phyloP scores from a whole-genome alignment of 2,329 filamentous ascomycete genomes.

The Decorospora gaudefroyi region DNA sequence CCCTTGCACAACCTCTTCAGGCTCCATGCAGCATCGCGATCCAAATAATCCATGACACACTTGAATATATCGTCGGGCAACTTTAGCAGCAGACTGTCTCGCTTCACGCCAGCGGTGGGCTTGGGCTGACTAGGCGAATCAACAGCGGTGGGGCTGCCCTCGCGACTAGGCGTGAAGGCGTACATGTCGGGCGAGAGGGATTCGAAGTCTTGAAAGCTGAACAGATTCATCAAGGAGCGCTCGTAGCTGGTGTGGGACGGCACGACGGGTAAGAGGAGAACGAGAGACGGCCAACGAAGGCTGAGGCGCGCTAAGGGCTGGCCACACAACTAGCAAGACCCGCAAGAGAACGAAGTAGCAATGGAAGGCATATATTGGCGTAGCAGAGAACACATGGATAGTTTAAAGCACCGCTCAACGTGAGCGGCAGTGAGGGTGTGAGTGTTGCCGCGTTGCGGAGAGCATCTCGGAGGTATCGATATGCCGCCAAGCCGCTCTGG shows the following conservation, averaged over 20 bases:
- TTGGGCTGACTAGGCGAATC: conserved; percentile 24
- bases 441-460: conserved; percentile 14
- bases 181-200: conserved; percentile 23
- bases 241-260: conserved; percentile 18
- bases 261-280: background rate
- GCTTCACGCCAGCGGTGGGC: conserved; percentile 19
- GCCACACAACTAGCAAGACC: background rate
- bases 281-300: conserved; percentile 1
- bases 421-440: background rate
- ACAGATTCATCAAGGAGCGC: conserved; percentile 21
- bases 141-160: conserved; percentile 30
- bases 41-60: conserved; percentile 44
- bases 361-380: too few relatives aligned
- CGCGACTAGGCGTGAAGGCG: conserved; percentile 28
- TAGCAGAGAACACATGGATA: too few relatives aligned
- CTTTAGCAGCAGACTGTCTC: conserved; percentile 35
- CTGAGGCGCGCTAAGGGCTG: conserved; percentile 4
- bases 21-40: conserved; percentile 40
- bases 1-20: conserved; percentile 42
- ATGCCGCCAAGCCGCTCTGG: conserved; percentile 11
- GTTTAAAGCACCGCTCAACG: too few relatives aligned
- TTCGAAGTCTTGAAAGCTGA: conserved; percentile 30
- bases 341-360: too few relatives aligned
- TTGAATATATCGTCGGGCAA: conserved; percentile 47
- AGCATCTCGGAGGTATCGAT: conserved; percentile 17